These are phyloP conservation scores for Lactarius akahatsu DNA, from an alignment of 768 basidiomycete genomes.

Conservation along the genomic window DNA sequence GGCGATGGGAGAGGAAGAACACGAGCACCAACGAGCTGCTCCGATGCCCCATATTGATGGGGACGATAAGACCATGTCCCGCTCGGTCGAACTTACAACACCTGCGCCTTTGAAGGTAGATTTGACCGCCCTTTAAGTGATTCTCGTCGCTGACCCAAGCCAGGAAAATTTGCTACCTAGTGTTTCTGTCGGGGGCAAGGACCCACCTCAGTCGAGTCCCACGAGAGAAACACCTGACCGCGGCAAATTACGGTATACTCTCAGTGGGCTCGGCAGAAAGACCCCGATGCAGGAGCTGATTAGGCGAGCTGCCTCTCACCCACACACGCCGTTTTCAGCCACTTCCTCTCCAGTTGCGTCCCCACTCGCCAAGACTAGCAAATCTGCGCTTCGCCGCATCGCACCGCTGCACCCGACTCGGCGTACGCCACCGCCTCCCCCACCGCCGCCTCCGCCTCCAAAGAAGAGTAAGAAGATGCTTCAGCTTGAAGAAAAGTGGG, in stretches of 20 bases:
- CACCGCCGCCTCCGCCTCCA: conserved; percentile 64
- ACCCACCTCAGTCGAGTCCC: background rate
- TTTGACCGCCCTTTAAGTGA: background rate
- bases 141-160: background rate
- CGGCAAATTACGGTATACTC: conserved; percentile 19
- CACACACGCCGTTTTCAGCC: conserved; percentile 57
- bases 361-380: conserved; percentile 64
- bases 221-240: conserved; percentile 11
- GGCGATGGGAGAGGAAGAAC: background rate
- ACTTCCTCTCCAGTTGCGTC: conserved; percentile 48
- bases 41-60: background rate
- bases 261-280: conserved; percentile 36
- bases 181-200: background rate
- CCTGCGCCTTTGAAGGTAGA: conserved; percentile 2
- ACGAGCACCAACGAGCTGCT: background rate
- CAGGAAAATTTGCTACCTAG: conserved; percentile 12
- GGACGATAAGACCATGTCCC: background rate
- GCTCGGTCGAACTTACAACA: conserved; percentile 1
- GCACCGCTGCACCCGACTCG: conserved; percentile 76
- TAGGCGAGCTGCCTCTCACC: conserved; percentile 63
- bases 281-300: conserved; percentile 77
- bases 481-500: conserved; percentile 74
- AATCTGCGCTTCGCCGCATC: conserved; percentile 60
- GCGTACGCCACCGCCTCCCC: conserved; percentile 69
- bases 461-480: conserved; percentile 82